Evolutionary conservation across 1,284 basidiomycete species (phyloP).

Genomic region (Irpex lacteus): DNA sequence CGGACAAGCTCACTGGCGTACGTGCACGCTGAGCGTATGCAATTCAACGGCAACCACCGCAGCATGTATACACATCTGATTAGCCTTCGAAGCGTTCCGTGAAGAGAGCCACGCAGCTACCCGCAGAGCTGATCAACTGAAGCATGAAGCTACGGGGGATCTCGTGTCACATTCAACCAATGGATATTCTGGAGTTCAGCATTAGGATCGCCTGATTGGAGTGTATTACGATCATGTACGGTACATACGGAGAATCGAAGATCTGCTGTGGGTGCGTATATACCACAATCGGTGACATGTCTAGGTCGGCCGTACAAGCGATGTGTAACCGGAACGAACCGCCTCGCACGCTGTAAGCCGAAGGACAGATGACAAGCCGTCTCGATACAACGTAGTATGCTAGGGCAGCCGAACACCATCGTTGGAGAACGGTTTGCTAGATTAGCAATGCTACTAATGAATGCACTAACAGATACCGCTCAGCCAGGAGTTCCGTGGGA

Average conservation of each 20-base stretch:
- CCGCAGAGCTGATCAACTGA: too few relatives aligned
- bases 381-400: too few relatives aligned
- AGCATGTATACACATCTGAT: background rate
- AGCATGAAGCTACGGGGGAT: too few relatives aligned
- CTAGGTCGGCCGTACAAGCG: background rate
- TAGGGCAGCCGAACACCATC: too few relatives aligned
- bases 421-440: too few relatives aligned
- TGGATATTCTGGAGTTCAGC: too few relatives aligned
- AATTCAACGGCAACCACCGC: background rate
- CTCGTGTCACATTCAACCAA: too few relatives aligned
- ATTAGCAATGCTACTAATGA: too few relatives aligned
- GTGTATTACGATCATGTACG: background rate
- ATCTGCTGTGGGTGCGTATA: background rate
- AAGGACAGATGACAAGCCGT: background rate
- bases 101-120: too few relatives aligned
- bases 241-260: background rate
- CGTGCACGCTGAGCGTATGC: slow-evolving; percentile 40
- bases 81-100: background rate
- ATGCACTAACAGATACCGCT: too few relatives aligned
- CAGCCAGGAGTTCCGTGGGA: too few relatives aligned
- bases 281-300: background rate
- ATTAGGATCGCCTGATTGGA: background rate
- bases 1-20: slow-evolving; percentile 67
- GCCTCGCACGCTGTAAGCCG: background rate
- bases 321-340: background rate